These are phyloP conservation scores for Solanum sejunctum DNA, from an alignment of 257 asterid species.

Conservation along the genomic window DNA sequence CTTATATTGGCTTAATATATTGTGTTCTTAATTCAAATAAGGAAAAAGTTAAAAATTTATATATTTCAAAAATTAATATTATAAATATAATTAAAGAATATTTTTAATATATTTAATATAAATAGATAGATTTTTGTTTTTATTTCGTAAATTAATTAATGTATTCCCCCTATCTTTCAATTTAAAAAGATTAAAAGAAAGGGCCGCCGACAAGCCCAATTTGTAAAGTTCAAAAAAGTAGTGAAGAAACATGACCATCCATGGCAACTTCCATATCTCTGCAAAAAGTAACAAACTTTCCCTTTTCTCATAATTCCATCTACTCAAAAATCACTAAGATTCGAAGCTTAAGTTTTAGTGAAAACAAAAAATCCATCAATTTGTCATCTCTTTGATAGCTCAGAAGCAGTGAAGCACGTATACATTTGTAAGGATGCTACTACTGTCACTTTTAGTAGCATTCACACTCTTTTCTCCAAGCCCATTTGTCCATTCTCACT, in stretches of 20 bases:
- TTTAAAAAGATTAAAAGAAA: not conserved
- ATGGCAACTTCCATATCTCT: not conserved
- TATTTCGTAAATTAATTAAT: not conserved
- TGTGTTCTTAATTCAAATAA: too few species aligned
- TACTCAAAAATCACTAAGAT: not conserved
- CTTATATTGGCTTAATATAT: not conserved
- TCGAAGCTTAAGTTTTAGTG: not conserved
- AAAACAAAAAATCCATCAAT: not conserved
- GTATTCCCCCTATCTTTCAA: not conserved
- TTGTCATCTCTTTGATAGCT: not conserved
- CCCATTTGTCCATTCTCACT: constrained; percentile 31
- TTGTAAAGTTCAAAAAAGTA: not conserved
- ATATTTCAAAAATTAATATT: too few species aligned
- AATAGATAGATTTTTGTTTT: too few species aligned
- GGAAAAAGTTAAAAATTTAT: too few species aligned
- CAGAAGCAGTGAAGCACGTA: not conserved
- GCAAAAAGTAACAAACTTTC: not conserved
- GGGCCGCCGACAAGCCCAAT: not conserved
- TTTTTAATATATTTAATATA: too few species aligned
- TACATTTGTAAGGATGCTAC: not conserved
- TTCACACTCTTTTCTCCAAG: constrained; percentile 22
- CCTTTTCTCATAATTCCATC: not conserved
- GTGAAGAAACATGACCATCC: not conserved
- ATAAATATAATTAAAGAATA: too few species aligned
- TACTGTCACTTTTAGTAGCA: not conserved